Percentiles rank a stretch among this genome's conserved stretches.
phyloP scores from a whole-genome alignment of 805 yeast genomes.

The Clavispora santaluciae region DNA sequence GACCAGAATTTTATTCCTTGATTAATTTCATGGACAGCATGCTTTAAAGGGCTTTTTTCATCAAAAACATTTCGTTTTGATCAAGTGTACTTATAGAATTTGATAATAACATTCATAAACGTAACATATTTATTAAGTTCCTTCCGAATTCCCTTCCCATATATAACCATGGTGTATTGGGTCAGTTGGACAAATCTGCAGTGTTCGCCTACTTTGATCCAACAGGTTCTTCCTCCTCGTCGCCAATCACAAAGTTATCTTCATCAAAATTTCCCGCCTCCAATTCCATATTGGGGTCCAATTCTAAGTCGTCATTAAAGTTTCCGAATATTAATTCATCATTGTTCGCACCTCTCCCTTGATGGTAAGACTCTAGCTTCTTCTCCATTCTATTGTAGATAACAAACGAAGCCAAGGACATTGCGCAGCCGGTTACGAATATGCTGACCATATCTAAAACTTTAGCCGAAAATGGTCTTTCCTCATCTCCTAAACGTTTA shows the following conservation, averaged over 20 bases:
- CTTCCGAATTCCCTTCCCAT: too few species aligned
- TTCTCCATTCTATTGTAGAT: conserved; percentile 54
- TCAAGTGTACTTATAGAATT: background rate
- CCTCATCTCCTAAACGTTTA: conserved; percentile 57
- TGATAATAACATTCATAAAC: conserved; percentile 7
- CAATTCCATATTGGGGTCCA: conserved; percentile 29
- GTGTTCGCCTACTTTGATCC: background rate
- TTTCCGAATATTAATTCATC: conserved; percentile 37
- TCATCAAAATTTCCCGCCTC: conserved; percentile 34
- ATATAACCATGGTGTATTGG: too few species aligned
- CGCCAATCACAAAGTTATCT: conserved; percentile 38
- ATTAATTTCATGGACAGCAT: conserved; percentile 6
- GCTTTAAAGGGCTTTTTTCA: background rate
- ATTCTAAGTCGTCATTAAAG: conserved; percentile 35
- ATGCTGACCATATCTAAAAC: conserved; percentile 63
- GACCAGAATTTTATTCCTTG: conserved; percentile 36
- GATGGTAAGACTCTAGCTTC: conserved; percentile 28
- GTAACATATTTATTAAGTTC: background rate
- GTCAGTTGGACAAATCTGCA: background rate
- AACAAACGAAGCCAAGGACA: conserved; percentile 58
- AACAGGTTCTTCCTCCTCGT: conserved; percentile 22
- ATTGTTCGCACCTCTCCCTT: conserved; percentile 14
- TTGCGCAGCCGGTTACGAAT: conserved; percentile 48
- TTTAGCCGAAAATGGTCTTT: conserved; percentile 45
- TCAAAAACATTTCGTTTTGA: background rate